Conservation (phyloP, 495 filamentous ascomycete species). For the Aspergillus ostianus region DNA sequence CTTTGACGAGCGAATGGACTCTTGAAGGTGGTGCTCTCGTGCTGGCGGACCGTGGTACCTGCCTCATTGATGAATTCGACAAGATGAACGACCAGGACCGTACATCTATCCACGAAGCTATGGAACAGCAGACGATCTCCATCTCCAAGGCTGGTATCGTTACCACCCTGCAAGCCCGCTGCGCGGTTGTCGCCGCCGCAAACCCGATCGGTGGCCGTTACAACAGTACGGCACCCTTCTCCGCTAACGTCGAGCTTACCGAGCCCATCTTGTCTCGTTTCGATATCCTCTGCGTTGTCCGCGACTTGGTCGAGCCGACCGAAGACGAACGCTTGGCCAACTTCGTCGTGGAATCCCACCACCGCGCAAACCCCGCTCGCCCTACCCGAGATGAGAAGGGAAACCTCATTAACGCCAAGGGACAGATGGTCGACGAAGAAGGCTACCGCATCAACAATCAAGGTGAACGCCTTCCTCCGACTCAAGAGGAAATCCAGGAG, state of each 20-base stretch:
- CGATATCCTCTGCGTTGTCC: conserved; percentile 95
- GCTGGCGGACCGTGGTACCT: conserved; percentile 91
- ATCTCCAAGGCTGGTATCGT: conserved; percentile 99
- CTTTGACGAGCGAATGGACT: conserved; percentile 96
- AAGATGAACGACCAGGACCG: conserved; percentile 99
- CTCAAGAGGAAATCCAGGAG: conserved; percentile 34
- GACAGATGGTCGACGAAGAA: conserved; percentile 46
- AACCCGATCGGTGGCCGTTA: conserved; percentile 97
- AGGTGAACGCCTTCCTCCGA: conserved; percentile 35
- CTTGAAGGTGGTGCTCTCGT: conserved; percentile 96
- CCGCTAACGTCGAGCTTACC: conserved; percentile 93
- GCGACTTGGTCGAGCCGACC: conserved; percentile 94
- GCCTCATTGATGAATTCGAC: conserved; percentile 99
- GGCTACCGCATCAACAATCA: conserved; percentile 42
- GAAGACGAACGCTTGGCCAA: conserved; percentile 93
- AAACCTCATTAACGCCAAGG: conserved; percentile 63
- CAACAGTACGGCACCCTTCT: conserved; percentile 93
- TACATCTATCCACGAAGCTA: conserved; percentile 98
- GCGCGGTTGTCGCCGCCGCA: conserved; percentile 93
- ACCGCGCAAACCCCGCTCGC: conserved; percentile 74
- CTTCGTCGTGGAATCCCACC: conserved; percentile 93
- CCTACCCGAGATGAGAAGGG: conserved; percentile 54
- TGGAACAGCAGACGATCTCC: conserved; percentile 99
- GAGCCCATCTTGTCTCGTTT: conserved; percentile 98
- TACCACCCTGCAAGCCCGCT: conserved; percentile 95